Evolutionary conservation across 2,329 filamentous ascomycete species (phyloP), one percentile per base, ranked within the genome.

Genomic region (Cladosporium sp.): DNA sequence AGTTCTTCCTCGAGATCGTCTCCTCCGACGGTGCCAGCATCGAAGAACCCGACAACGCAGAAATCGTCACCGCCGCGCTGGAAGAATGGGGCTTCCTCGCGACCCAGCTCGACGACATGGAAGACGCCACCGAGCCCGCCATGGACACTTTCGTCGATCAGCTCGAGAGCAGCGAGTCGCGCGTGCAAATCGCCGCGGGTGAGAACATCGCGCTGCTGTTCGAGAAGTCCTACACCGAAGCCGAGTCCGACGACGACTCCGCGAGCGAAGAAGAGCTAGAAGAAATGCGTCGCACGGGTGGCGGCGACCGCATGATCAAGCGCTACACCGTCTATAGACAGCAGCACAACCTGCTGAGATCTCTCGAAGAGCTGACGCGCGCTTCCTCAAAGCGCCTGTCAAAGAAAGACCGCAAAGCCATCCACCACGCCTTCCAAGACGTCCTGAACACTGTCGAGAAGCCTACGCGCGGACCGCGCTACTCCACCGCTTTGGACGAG

Each of bases 81-180:
- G 85, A 90, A 69, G 87, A 89, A 66, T 96, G 92, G 91, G 89
- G 89, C 1, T 90, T 94, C 69, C 84, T 96, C 5, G 91, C 90
- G 5, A 93, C 90, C 4, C 86, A 91, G 67, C 80, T 94, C 7
- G 89, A 93, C 3, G 91, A 94, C 71, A 82, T 93, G 51, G 87
- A 91, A 70, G 84, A 86, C 18, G 84, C 88, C 67, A 91, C 89
- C 34, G 88, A 92, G 68, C 80, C 86, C 30, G 89, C 91, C 18
- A 85, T 95, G 71, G 90, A 95, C 62, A 88, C 89, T 1, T 92
- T 97, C 71, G 88, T 91, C 49, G 92, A 96, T 57, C 93, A 96
- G 77, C 88, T 97, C 21, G 88, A 93, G 66, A 92, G 90, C 75
- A 83, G 83, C 34, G 88, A 92, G 66, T 81, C 88, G 0, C 81